phyloP scores from a whole-genome alignment of 2,329 filamentous ascomycete species.

The Calonectria pteridis region DNA sequence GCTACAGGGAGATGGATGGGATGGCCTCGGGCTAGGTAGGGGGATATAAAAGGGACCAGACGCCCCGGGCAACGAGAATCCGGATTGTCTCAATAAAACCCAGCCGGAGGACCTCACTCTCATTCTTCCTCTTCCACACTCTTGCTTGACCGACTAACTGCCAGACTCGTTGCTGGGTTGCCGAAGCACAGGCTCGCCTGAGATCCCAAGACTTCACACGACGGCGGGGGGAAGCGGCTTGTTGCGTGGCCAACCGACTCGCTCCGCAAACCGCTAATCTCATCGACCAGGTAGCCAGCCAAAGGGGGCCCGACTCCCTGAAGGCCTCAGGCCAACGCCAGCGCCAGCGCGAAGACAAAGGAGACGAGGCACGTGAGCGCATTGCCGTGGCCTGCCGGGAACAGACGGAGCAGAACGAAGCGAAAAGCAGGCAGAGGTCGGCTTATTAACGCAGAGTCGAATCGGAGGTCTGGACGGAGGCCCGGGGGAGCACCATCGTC shows the following conservation, averaged over 20 bases:
- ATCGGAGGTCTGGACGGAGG: slow-evolving; percentile 16
- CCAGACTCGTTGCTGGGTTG: slow-evolving; percentile 36
- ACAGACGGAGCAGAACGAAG: slow-evolving; percentile 4
- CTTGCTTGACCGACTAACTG: slow-evolving; percentile 35
- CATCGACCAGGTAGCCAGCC: slow-evolving; percentile 9
- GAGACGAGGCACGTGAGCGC: slow-evolving; percentile 21
- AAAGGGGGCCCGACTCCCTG: neutral
- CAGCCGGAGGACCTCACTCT: slow-evolving; percentile 21
- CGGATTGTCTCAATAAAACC: slow-evolving; percentile 27
- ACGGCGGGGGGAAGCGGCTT: slow-evolving; percentile 19
- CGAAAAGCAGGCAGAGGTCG: slow-evolving; percentile 21
- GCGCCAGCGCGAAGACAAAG: neutral
- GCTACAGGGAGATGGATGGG: slow-evolving; percentile 5
- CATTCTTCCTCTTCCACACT: slow-evolving; percentile 16
- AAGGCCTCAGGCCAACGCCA: slow-evolving; percentile 21
- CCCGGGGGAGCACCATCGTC: neutral
- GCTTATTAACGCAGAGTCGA: slow-evolving; percentile 25
- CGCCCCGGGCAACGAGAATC: slow-evolving; percentile 31
- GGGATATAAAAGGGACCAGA: slow-evolving; percentile 45
- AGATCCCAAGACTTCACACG: slow-evolving; percentile 34
- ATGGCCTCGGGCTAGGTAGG: slow-evolving; percentile 37
- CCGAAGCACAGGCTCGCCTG: slow-evolving; percentile 36
- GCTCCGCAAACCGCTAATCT: slow-evolving; percentile 28
- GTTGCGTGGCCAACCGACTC: slow-evolving; percentile 38
- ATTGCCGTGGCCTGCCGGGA: neutral